These are phyloP conservation scores for Falciphora oryzae DNA, from an alignment of 2,329 filamentous ascomycete genomes.

Conservation along the genomic window DNA sequence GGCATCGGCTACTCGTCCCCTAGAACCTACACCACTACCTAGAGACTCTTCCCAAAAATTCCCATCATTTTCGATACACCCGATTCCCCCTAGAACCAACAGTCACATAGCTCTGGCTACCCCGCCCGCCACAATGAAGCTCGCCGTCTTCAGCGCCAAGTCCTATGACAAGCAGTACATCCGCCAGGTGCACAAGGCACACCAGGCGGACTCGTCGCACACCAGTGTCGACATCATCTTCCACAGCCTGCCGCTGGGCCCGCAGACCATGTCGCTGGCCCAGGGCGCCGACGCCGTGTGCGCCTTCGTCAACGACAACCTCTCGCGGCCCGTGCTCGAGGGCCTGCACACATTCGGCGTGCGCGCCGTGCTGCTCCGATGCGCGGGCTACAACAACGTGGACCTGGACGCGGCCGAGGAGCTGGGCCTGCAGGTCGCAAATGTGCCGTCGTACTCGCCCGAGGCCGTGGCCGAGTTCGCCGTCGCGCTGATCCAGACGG, in stretches of 20 bases:
- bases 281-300: constrained; percentile 52
- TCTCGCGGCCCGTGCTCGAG: constrained; percentile 45
- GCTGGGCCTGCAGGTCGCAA: constrained; percentile 55
- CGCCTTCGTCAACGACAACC: constrained; percentile 62
- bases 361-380: constrained; percentile 56
- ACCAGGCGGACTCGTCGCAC: background rate
- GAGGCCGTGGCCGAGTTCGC: constrained; percentile 66
- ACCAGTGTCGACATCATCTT: constrained; percentile 42
- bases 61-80: background rate
- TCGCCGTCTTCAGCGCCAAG: constrained; percentile 61
- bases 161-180: constrained; percentile 56
- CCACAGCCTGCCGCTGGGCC: constrained; percentile 51
- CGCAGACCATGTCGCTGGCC: constrained; percentile 51
- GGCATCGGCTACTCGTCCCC: no score
- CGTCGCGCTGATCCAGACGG: constrained; percentile 59
- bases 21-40: no score
- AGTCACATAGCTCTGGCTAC: background rate
- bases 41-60: no score
- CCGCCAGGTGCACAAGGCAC: constrained; percentile 28
- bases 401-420: constrained; percentile 50
- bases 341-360: constrained; percentile 45
- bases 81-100: constrained; percentile 2
- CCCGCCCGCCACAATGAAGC: constrained; percentile 38
- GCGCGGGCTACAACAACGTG: constrained; percentile 64
- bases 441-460: constrained; percentile 63